Base-by-base conservation (phyloP, 2,329 filamentous ascomycete species). In the Colletotrichum graminicola region DNA sequence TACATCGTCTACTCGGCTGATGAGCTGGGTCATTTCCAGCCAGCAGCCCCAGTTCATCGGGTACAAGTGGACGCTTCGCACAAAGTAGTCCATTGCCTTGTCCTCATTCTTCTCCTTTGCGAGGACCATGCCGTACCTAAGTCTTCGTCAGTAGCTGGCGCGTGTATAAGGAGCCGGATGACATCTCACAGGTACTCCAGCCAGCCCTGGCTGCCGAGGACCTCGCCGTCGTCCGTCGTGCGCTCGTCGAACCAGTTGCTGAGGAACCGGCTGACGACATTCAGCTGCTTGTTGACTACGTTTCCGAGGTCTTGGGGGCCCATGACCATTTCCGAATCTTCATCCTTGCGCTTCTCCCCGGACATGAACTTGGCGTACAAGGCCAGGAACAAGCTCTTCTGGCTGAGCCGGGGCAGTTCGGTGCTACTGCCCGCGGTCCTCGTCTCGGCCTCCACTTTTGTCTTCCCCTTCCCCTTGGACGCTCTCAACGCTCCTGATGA, bases 21-120 rank as follows among this genome's bases (percentile, higher is more conserved):
- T 89, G 34, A 98, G 85, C 49, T 91, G 91, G 5, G 93, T 93
- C 80, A 99, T 89, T 82, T 99, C 96, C 70, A 96, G 88, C 96
- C 96, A 99, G 73, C 94, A 95, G 10, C 94, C 94, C 96, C 96
- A 99, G 78, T 98, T 97, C 88, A 95, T 97, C 1, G 94, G 93
- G 77, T 94, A 97, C 51, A 94, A 84, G 79, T 97, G 93, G 12
- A 98, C 93, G 78, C 95, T 97, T 74, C 90, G 89, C 62, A 98
- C 86, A n/a, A 99, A 87, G 87, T 93, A 97, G 74, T 93, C 90
- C 80, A 95, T 91, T 1, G 96, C 96, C 72, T 93, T 88, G 55
- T 91, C 88, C 75, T 97, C 94, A 76, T 96, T 98, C 81, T 97
- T 97, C 73, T 95, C 92, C 80, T 95, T 97, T 45, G 94, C 89